Evolutionary conservation across 2,329 filamentous ascomycete genomes (phyloP), one percentile per base, ranked within the genome.

Genomic region (Nigrograna mackinnonii): DNA sequence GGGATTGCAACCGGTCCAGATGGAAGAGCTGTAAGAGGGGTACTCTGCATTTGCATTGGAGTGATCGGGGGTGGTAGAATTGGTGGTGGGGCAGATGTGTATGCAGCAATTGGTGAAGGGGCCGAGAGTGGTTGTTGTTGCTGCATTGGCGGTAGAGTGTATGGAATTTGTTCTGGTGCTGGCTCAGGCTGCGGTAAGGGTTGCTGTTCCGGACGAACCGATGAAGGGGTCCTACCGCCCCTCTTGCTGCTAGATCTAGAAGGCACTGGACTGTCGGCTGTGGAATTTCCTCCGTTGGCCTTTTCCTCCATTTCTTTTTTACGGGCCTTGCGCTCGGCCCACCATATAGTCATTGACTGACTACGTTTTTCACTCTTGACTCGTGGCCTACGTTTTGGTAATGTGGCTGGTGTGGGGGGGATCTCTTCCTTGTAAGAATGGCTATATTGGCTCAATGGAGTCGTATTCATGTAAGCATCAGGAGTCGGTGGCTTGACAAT

Each of bases 301-400:
- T 61, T 64, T 22, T 61, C 58, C 14, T 66, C 64, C 17, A 61
- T 57, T 40, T 64, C 58, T 6, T 61, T 58, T 40, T 63, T 58
- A 5, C 62, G 60, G 2, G 66, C 68, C 45, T 74, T 74, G 6
- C 71, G 62, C 44, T 70, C 67, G 2, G 70, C 70, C 71, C 71
- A 74, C 71, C 71, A 74, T n/a, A 68, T 64, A 2, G 69, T 72
- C 71, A 74, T 73, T 9, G 65, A 70, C 35, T 70, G 62, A 37
- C 67, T 70, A 12, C 71, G 62, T 50, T 73, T 74, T 46, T 73
- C 70, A 24, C 67, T 71, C 48, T 72, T 72, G 14, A 71, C 68
- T 19, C 63, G 61, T 20, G 62, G 64, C 44, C 68, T 68, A 19
- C 59, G 55, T 44, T 59, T 56, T n/a, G 62, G 59, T 1, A 53